These are phyloP conservation scores for Mycosphaerella sp. DNA, from an alignment of 2,329 filamentous ascomycete genomes.

Conservation along the genomic window DNA sequence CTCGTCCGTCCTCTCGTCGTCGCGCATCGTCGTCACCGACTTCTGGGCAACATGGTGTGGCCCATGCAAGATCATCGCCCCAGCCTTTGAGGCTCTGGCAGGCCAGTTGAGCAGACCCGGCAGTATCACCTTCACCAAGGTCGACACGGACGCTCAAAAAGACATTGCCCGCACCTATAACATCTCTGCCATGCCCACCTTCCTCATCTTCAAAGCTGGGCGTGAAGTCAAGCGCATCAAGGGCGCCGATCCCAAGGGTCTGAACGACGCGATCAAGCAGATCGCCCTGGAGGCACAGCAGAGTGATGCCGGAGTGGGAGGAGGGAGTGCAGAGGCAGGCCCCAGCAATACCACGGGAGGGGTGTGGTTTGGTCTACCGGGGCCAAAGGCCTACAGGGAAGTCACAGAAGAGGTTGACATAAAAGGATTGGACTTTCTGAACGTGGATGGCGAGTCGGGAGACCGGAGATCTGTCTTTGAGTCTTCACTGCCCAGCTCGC, in stretches of 20 bases:
- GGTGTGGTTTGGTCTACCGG: conserved; percentile 64
- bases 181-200: conserved; percentile 80
- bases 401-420: conserved; percentile 76
- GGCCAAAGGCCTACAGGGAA: conserved; percentile 76
- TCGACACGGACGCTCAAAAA: conserved; percentile 73
- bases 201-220: conserved; percentile 58
- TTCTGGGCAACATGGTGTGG: conserved; percentile 87
- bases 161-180: conserved; percentile 68
- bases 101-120: conserved; percentile 62
- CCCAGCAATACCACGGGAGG: conserved; percentile 38
- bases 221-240: conserved; percentile 35
- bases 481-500: conserved; percentile 55
- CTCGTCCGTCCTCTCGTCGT: conserved; percentile 60
- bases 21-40: conserved; percentile 76
- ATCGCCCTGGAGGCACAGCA: conserved; percentile 58
- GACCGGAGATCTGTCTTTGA: conserved; percentile 68
- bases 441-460: conserved; percentile 72
- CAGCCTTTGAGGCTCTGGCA: conserved; percentile 73
- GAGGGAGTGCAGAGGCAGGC: conserved; percentile 35
- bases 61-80: conserved; percentile 77
- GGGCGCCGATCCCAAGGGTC: conserved; percentile 65
- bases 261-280: conserved; percentile 65
- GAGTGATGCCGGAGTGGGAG: conserved; percentile 19
- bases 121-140: conserved; percentile 75
- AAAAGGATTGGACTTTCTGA: conserved; percentile 77